Base-by-base conservation (phyloP, 495 filamentous ascomycete species). In the Copromyces sp. region DNA sequence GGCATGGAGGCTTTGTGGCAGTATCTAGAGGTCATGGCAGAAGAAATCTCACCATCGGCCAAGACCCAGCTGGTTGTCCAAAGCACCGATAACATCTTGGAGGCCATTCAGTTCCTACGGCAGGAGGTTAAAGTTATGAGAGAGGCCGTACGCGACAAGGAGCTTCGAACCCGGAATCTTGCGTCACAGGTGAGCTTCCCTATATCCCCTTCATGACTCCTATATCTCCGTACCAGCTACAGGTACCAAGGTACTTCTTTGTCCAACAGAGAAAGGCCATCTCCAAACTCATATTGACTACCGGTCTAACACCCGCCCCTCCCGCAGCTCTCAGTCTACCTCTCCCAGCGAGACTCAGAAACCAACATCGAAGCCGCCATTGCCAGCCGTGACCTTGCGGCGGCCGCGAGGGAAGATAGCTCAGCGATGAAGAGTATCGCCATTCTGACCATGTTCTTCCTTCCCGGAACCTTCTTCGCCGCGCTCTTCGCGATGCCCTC, bases 341-440 rank as follows among this genome's bases (percentile, higher is more conserved):
- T 53, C n/a, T 53, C 45, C 45, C 45, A 14, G 0, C 45, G 20
- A 29, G 45, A 53, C 45, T 53, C 45, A 14, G 45, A 53, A 20
- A 53, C 45, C 20, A 53, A 53, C 20, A 29, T 53, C 45, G 20
- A 29, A 29, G 29, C 9, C 29, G 78, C 80, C n/a, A 61, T 53
- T 24, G 74, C 78, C 2, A 78, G 77, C 7, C 74, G 75, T 2
- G 78, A 81, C 71, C 80, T 87, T 32, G 82, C 86, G 16, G 77
- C 77, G 39, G 80, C 80, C 41, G 82, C 82, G 45, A 82, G 82
- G 69, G 74, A 78, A 41, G 85, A 87, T 70, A 85, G 82, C 61
- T 82, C 82, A 7, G 82, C 82, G 5, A 88, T 88, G 86, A 87
- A 84, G 73, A 83, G 82, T 39, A 84, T 89, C 37, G 86, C 87